Base-by-base conservation (phyloP, 495 filamentous ascomycete species). In the Baudoinia panamericana region DNA sequence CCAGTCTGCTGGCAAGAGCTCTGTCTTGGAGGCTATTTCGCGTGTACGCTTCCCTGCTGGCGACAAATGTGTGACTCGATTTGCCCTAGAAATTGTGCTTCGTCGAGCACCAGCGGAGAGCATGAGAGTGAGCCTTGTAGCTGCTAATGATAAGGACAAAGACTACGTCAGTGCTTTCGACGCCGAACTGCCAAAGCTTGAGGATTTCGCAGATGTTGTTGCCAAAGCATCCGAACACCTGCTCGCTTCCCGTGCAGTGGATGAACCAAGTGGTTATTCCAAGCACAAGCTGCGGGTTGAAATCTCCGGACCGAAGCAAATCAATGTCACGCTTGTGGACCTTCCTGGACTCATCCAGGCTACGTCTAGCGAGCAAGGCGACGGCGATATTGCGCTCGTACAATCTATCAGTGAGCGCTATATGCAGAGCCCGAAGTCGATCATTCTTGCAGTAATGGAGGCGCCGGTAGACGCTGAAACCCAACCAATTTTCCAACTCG, bases 401-500 rank as follows among this genome's bases (percentile, higher is more conserved):
- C 7, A 21, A 12, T 26, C 10, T 8, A 35, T 60, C 0, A 40
- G 50, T 3, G 3, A 46, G 21, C 10, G 16, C 8, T 62, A 59
- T 34, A 52, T 60, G 36, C 7, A 28, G 1, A 44, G 57, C n/a
- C 29, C 33, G 0, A 41, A 75, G 2, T 73, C 65, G 47, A 75
- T 83, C 36, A 75, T 82, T 26, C 62, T 83, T 0, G 74, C 75
- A 0, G 72, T 83, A 0, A 61, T 83, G 0, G 64, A 60, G 4
- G 74, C 72, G 0, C 64, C 63, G 11, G 60, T 57, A 18, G 65
- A 76, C 38, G 62, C 63, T 24, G 56, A 64, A 5, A 64, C 64
- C 21, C 75, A 80, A 43, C 47, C 56, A 1, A 59, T 80, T 3
- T 30, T 75, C 5, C 51, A 56, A 0, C 48, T 63, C 3, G 63